A percentile compares a stretch with the other conserved stretches of the same genome.
Conservation (phyloP, 2,329 filamentous ascomycete genomes). For the Septoria linicola region DNA sequence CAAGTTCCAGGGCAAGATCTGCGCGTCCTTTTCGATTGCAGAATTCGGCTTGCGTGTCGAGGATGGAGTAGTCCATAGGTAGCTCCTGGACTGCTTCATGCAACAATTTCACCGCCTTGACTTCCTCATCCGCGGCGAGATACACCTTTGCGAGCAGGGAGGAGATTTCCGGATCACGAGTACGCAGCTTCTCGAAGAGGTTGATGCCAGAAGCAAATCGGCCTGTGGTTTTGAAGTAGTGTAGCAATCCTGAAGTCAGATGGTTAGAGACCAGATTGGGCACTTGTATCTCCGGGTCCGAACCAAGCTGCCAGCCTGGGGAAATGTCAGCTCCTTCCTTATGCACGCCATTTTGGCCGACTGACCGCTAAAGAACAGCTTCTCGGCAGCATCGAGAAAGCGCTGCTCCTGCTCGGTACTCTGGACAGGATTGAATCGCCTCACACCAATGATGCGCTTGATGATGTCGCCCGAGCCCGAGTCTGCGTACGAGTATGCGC, state of each 20-base stretch:
- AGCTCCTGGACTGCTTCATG: slow-evolving; percentile 86
- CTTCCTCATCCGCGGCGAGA: slow-evolving; percentile 93
- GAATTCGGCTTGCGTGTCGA: slow-evolving; percentile 92
- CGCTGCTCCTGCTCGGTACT: slow-evolving; percentile 98
- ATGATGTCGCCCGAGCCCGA: slow-evolving; percentile 92
- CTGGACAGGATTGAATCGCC: slow-evolving; percentile 94
- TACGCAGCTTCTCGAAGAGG: slow-evolving; percentile 90
- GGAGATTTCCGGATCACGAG: slow-evolving; percentile 88
- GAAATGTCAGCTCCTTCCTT: slow-evolving; percentile 6
- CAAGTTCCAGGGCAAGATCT: slow-evolving; percentile 85
- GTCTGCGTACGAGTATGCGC: slow-evolving; percentile 95
- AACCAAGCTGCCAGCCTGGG: slow-evolving; percentile 87
- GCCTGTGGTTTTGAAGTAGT: slow-evolving; percentile 93
- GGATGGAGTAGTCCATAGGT: slow-evolving; percentile 95
- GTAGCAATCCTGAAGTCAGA: slow-evolving; percentile 85
- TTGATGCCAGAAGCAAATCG: slow-evolving; percentile 95
- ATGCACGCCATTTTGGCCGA: background rate
- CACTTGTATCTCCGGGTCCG: slow-evolving; percentile 94
- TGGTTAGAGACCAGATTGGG: slow-evolving; percentile 97
- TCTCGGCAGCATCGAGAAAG: slow-evolving; percentile 90
- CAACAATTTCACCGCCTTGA: slow-evolving; percentile 85
- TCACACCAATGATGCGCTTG: slow-evolving; percentile 94
- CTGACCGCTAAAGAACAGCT: slow-evolving; percentile 85
- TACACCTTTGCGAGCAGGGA: slow-evolving; percentile 88
- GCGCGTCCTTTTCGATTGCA: slow-evolving; percentile 83